Evolutionary conservation across 495 filamentous ascomycete genomes (phyloP).

Genomic region (Annulohypoxylon nitens): DNA sequence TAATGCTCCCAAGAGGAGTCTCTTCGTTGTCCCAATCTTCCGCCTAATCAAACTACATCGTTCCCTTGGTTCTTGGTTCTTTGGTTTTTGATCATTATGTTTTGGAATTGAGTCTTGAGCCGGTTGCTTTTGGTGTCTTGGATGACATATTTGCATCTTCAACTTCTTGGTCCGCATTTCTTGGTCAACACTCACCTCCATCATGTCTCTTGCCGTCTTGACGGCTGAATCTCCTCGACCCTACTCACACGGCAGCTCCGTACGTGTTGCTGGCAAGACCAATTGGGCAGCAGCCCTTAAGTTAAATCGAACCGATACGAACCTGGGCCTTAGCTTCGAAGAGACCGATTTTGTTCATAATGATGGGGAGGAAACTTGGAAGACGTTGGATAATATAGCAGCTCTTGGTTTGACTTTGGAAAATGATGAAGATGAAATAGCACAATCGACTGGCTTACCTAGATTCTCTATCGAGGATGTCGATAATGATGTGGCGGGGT

Average conservation of each 20-base stretch:
- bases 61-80: slow-evolving; percentile 36
- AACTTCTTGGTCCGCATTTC: slow-evolving; percentile 56
- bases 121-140: slow-evolving; percentile 51
- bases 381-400: slow-evolving; percentile 60
- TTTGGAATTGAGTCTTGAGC: slow-evolving; percentile 48
- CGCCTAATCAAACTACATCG: slow-evolving; percentile 42
- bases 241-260: slow-evolving; percentile 51
- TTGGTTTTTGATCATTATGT: slow-evolving; percentile 51
- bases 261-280: slow-evolving; percentile 51
- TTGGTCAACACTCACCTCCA: slow-evolving; percentile 48
- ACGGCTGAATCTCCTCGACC: slow-evolving; percentile 46
- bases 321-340: slow-evolving; percentile 47
- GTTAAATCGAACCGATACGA: slow-evolving; percentile 49
- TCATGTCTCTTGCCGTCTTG: slow-evolving; percentile 51
- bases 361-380: slow-evolving; percentile 49
- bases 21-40: slow-evolving; percentile 42
- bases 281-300: slow-evolving; percentile 52
- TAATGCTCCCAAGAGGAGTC: slow-evolving; percentile 46
- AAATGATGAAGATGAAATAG: slow-evolving; percentile 49
- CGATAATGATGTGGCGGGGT: slow-evolving; percentile 22
- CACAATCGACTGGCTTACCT: slow-evolving; percentile 47
- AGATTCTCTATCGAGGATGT: slow-evolving; percentile 42
- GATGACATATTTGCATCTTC: slow-evolving; percentile 54
- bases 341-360: slow-evolving; percentile 36
- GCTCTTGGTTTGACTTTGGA: slow-evolving; percentile 55